Evolutionary conservation across 2,329 filamentous ascomycete genomes (phyloP), one percentile per base, ranked within the genome.

Genomic region (Penicillium sp.): DNA sequence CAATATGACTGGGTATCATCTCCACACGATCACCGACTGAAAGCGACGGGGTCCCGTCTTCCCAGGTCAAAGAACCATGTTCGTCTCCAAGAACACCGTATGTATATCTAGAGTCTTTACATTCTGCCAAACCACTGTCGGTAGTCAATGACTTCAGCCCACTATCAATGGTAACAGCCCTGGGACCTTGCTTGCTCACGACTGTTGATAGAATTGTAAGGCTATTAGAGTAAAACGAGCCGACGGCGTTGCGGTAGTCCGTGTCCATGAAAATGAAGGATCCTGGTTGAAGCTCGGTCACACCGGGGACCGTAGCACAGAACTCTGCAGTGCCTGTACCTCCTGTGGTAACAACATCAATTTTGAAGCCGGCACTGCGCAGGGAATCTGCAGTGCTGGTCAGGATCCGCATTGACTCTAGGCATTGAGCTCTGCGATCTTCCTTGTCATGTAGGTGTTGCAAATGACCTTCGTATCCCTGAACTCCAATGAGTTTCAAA

Each of bases 261-360:
- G 79, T 80, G 51, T 82, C 80, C 80, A 82, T 82, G 61, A 82
- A 82, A 50, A 82, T 74, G 53, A 82, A 82, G 0, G 76, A 80
- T 0, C 80, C 80, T 0, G 80, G 80, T 59, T 82, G 80, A 1
- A 82, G 67, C 58, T 82, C 80, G 1, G 79, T 82, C 0, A 82
- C 72, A 0, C 79, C 79, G 0, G 75, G 73, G 0, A 80, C 77
- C 0, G 67, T 72, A 1, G 74, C 79, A 49, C 79, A 82, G 57
- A 82, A 81, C 54, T 81, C 79, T 2, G 74, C 77, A 1, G 79
- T 81, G 7, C 79, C 79, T 0, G 79, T 81, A 0, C 79, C 79
- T 1, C 79, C 79, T 0, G 76, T 79, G 0, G 79, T 81, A 3
- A 81, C 79, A 0, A 81, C 78, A 4, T 74, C 61, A 24, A 81